These are phyloP conservation scores for Coemansia sp. DNA, from an alignment of 192 early-diverging fungal genomes.

Conservation along the genomic window DNA sequence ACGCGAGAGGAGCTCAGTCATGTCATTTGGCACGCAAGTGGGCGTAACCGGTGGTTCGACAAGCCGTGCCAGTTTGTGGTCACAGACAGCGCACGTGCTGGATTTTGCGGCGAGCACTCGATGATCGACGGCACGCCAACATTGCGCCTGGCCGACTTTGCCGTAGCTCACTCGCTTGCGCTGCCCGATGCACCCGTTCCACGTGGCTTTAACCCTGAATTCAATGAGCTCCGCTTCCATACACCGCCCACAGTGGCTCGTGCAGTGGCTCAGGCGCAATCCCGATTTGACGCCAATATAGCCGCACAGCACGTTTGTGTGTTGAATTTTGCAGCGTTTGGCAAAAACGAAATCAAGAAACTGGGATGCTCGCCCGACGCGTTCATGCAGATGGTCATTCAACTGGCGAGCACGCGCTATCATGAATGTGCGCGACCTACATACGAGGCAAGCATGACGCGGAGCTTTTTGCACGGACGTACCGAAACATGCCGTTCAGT, in stretches of 20 bases:
- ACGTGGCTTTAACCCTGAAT: background rate
- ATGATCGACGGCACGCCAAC: conserved; percentile 96
- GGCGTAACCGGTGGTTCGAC: conserved; percentile 95
- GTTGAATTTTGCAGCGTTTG: conserved; percentile 82
- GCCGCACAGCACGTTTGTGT: conserved; percentile 80
- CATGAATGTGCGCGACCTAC: conserved; percentile 76
- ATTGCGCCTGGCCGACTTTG: conserved; percentile 80
- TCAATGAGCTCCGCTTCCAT: conserved; percentile 68
- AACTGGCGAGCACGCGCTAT: conserved; percentile 93
- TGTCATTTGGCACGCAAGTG: conserved; percentile 92
- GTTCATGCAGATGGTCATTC: conserved; percentile 89
- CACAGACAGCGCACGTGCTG: conserved; percentile 93
- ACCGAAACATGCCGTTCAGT: conserved; percentile 92
- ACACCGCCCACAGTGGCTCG: conserved; percentile 57
- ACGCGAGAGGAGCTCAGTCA: conserved; percentile 88
- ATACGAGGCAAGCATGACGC: conserved; percentile 91
- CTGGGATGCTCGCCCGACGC: conserved; percentile 78
- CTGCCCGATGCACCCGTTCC: conserved; percentile 54
- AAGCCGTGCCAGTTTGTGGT: conserved; percentile 96
- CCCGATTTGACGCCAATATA: conserved; percentile 73
- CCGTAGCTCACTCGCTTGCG: conserved; percentile 55
- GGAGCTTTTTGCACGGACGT: conserved; percentile 89
- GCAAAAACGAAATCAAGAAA: conserved; percentile 92
- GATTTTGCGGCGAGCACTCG: conserved; percentile 92
- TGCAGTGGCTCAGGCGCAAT: conserved; percentile 65